Conservation (phyloP, 106 monocot species). For the Gastrodia elata region DNA sequence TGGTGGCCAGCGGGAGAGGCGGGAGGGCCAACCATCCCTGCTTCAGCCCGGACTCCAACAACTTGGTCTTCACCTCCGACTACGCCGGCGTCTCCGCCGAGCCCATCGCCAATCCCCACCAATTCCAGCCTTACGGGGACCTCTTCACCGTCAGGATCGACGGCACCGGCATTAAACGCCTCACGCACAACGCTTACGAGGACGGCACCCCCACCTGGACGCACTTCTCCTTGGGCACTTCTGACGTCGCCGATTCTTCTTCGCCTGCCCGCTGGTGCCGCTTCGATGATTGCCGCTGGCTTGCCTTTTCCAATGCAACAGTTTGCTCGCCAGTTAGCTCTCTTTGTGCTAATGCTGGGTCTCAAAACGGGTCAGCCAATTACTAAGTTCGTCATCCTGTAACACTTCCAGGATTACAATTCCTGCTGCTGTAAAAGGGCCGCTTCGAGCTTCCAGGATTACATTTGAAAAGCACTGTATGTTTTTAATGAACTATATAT, state of each 20-base stretch:
- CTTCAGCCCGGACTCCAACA: conserved; percentile 57
- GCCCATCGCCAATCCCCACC: conserved; percentile 50
- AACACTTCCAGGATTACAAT: no score
- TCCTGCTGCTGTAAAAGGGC: no score
- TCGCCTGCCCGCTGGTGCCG: conserved; percentile 14
- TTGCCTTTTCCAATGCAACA: conserved; percentile 4
- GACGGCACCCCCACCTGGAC: conserved; percentile 61
- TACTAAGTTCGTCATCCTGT: no score
- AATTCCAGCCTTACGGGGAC: conserved; percentile 67
- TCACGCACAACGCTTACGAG: conserved; percentile 65
- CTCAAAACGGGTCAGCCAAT: no score
- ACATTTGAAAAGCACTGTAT: no score
- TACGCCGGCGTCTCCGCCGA: conserved; percentile 53
- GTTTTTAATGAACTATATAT: no score
- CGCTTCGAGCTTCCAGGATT: no score
- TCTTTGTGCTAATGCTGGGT: no score
- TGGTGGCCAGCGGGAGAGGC: conserved; percentile 46
- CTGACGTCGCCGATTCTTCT: conserved; percentile 26
- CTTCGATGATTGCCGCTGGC: conserved; percentile 60
- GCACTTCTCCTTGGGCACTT: conserved; percentile 23
- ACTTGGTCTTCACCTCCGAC: conserved; percentile 50
- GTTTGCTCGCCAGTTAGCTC: no score
- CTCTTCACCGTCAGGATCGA: conserved; percentile 41
- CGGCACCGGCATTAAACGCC: conserved; percentile 35
- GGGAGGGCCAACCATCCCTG: conserved; percentile 60